phyloP scores from a whole-genome alignment of 2,329 filamentous ascomycete genomes.

The Diaporthe sp. region DNA sequence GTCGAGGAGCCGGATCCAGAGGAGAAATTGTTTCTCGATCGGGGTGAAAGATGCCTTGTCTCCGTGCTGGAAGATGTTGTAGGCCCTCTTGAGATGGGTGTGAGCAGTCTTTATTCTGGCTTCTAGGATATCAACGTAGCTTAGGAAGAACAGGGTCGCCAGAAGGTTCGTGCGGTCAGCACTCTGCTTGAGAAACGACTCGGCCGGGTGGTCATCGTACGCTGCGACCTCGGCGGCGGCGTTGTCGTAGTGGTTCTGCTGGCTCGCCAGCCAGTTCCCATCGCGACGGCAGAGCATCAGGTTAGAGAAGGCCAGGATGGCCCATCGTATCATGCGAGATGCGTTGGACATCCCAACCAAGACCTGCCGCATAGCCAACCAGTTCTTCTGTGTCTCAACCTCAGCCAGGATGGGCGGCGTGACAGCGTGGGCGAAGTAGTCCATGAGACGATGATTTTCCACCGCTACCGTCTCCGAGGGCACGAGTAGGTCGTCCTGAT shows the following conservation, averaged over 20 bases:
- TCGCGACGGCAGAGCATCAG: constrained; percentile 57
- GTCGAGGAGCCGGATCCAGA: constrained; percentile 69
- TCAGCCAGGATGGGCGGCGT: constrained; percentile 67
- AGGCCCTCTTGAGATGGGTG: constrained; percentile 63
- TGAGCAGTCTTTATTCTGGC: constrained; percentile 61
- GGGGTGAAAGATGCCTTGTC: constrained; percentile 54
- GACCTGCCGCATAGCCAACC: constrained; percentile 63
- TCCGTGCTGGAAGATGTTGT: constrained; percentile 60
- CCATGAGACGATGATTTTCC: constrained; percentile 57
- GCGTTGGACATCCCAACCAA: constrained; percentile 62
- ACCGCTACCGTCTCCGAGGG: constrained; percentile 44
- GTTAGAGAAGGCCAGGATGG: constrained; percentile 66
- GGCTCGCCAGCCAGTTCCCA: constrained; percentile 50
- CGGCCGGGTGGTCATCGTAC: constrained; percentile 34
- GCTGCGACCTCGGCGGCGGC: constrained; percentile 52
- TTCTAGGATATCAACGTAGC: constrained; percentile 65
- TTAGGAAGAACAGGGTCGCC: constrained; percentile 66
- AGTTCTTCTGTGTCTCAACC: constrained; percentile 66
- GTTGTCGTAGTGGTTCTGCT: constrained; percentile 55
- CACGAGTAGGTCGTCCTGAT: constrained; percentile 43
- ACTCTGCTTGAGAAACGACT: constrained; percentile 49
- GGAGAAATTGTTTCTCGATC: constrained; percentile 63
- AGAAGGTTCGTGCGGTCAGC: constrained; percentile 58
- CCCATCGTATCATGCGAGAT: constrained; percentile 62
- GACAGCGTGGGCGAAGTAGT: constrained; percentile 63